Evolutionary conservation across 1,284 basidiomycete genomes (phyloP).

Genomic region (Sanguinoderma infundibulare): DNA sequence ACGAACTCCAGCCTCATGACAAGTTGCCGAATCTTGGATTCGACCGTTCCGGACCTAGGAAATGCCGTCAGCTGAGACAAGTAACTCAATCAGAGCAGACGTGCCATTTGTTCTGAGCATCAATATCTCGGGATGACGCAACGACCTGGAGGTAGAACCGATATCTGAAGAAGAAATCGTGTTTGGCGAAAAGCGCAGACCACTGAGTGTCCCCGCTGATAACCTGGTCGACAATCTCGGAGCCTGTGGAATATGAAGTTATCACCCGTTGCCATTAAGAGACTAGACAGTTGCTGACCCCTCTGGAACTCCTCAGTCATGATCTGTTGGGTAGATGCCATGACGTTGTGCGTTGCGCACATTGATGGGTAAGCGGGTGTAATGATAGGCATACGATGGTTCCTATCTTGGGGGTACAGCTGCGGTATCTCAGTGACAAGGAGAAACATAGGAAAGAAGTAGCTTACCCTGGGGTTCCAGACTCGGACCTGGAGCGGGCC

Average conservation of each 20-base stretch:
- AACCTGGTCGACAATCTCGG: slow-evolving; percentile 93
- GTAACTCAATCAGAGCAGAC: slow-evolving; percentile 27
- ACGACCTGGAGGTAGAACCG: slow-evolving; percentile 98
- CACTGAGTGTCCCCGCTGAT: slow-evolving; percentile 84
- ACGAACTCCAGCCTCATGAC: slow-evolving; percentile 98
- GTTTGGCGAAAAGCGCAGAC: slow-evolving; percentile 91
- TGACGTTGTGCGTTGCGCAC: slow-evolving; percentile 99
- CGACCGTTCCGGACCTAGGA: slow-evolving; percentile 63
- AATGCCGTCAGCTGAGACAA: not conserved
- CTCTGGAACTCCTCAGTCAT: slow-evolving; percentile 97
- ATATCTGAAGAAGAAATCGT: slow-evolving; percentile 98
- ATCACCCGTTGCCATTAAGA: not conserved
- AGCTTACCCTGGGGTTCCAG: slow-evolving; percentile 93
- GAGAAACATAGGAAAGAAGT: too few relatives aligned
- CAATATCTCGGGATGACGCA: slow-evolving; percentile 84
- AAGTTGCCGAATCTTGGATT: slow-evolving; percentile 93
- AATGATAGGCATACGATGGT: slow-evolving; percentile 99
- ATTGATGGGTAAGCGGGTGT: slow-evolving; percentile 99
- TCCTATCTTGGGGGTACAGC: slow-evolving; percentile 92
- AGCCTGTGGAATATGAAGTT: slow-evolving; percentile 52
- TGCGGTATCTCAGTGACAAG: slow-evolving; percentile 34
- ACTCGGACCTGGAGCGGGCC: slow-evolving; percentile 93
- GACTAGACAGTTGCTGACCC: slow-evolving; percentile 50
- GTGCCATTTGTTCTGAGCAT: slow-evolving; percentile 94
- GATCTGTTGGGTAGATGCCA: slow-evolving; percentile 93